Conservation (phyloP, 2,329 filamentous ascomycete species). For the Penicillium psychrosexuale region DNA sequence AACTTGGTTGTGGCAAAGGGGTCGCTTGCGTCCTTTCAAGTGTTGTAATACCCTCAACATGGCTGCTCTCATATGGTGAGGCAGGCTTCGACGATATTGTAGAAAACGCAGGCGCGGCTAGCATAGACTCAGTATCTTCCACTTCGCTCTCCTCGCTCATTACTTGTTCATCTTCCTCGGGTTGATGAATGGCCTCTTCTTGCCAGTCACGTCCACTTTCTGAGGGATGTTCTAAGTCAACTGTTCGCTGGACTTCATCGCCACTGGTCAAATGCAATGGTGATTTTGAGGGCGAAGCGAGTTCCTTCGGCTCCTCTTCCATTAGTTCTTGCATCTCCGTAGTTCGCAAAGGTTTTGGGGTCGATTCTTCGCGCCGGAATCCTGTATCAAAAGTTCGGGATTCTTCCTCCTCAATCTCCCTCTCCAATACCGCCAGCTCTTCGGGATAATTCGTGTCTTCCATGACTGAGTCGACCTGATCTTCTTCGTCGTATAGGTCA, state of each 20-base stretch:
- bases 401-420: not conserved
- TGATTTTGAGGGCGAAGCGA: not conserved
- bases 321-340: not conserved
- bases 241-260: not conserved
- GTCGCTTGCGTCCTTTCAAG: constrained; percentile 9
- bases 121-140: constrained; percentile 20
- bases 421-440: not conserved
- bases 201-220: constrained; percentile 9
- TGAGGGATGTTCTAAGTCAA: too few species aligned
- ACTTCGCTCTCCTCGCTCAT: constrained; percentile 15
- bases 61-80: not conserved
- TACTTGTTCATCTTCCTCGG: not conserved
- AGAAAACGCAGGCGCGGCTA: not conserved
- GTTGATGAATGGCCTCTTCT: constrained; percentile 6
- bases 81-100: not conserved
- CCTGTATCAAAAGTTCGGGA: not conserved
- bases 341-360: not conserved
- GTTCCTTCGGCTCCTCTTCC: not conserved
- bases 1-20: constrained; percentile 22
- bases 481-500: not conserved
- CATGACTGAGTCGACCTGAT: not conserved
- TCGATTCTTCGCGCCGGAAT: not conserved
- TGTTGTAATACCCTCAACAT: constrained; percentile 16
- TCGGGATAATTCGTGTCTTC: not conserved
- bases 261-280: not conserved